Percentiles rank a stretch among this genome's conserved stretches.
phyloP scores from a whole-genome alignment of 2,329 filamentous ascomycete species.

The Beauveria caledonica region DNA sequence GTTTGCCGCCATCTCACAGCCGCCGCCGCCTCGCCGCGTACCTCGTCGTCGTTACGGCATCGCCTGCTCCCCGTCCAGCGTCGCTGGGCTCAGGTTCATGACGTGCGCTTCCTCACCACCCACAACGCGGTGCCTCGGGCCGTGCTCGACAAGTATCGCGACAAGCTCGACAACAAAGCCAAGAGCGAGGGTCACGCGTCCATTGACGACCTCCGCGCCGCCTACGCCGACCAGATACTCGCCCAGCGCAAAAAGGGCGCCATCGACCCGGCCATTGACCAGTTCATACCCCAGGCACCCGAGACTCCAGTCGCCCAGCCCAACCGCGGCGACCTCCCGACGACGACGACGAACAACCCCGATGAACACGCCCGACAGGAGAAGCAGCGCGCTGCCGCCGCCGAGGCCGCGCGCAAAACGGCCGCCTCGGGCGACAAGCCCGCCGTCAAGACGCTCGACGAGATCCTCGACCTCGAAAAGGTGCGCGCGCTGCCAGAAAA shows the following conservation, averaged over 20 bases:
- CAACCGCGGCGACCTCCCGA: conserved; percentile 24
- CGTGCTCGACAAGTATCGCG: conserved; percentile 76
- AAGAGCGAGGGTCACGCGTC: conserved; percentile 60
- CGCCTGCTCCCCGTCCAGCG: conserved; percentile 48
- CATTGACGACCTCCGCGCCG: conserved; percentile 69
- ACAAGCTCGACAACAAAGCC: conserved; percentile 78
- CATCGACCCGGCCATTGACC: conserved; percentile 34
- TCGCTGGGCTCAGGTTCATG: conserved; percentile 85
- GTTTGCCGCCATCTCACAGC: conserved; percentile 39
- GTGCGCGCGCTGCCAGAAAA: conserved; percentile 61
- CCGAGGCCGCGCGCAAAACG: conserved; percentile 13
- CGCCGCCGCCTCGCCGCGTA: conserved; percentile 23
- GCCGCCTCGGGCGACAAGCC: conserved; percentile 19
- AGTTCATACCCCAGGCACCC: conserved; percentile 25
- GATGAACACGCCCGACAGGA: conserved; percentile 12
- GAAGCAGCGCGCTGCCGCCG: background rate
- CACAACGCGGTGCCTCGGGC: conserved; percentile 54
- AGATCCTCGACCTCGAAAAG: conserved; percentile 71
- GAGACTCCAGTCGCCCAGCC: conserved; percentile 29
- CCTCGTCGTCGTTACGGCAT: conserved; percentile 8
- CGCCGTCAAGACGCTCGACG: conserved; percentile 38
- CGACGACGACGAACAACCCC: conserved; percentile 14
- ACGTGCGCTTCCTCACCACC: conserved; percentile 82
- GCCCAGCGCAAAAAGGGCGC: conserved; percentile 60
- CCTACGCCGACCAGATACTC: conserved; percentile 77